phyloP scores from a whole-genome alignment of 1,284 basidiomycete species.

The Sutorius eximius region DNA sequence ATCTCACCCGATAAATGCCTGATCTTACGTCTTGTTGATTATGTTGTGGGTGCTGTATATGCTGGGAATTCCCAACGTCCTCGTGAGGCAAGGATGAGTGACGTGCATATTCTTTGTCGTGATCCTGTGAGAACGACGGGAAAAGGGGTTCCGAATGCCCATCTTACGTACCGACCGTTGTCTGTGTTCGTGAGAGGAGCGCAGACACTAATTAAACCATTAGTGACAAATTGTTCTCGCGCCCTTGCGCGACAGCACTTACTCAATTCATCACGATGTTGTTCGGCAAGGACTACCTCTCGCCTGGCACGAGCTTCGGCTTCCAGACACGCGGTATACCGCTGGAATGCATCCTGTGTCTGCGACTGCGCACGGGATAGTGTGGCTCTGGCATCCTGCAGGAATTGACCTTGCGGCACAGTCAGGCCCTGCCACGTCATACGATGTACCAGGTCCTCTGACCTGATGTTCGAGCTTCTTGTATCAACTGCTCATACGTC shows the following conservation, averaged over 20 bases:
- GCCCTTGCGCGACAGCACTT: conserved; percentile 24
- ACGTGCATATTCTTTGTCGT: conserved; percentile 33
- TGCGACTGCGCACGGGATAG: conserved; percentile 62
- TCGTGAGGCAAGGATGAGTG: conserved; percentile 34
- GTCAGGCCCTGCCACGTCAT: conserved; percentile 10
- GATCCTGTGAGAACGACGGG: conserved; percentile 23
- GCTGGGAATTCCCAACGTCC: conserved; percentile 34
- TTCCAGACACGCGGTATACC: conserved; percentile 68
- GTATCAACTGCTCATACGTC: conserved; percentile 34
- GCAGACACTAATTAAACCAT: conserved; percentile 44
- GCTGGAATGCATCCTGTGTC: conserved; percentile 67
- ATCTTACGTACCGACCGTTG: conserved; percentile 35
- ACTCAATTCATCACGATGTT: conserved; percentile 71
- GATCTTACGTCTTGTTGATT: conserved; percentile 37
- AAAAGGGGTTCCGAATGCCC: conserved; percentile 7
- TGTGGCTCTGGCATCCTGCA: conserved; percentile 42
- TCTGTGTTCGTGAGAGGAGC: conserved; percentile 52
- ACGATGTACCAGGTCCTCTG: conserved; percentile 11
- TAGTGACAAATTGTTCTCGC: conserved; percentile 17
- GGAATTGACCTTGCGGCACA: conserved; percentile 35
- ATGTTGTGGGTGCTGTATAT: conserved; percentile 32
- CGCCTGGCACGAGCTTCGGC: conserved; percentile 63
- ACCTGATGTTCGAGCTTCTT: conserved; percentile 38
- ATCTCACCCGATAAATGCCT: conserved; percentile 15
- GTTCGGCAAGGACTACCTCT: conserved; percentile 62